Evolutionary conservation across 768 basidiomycete genomes (phyloP).

Genomic region (Rhizopogon vinicolor): DNA sequence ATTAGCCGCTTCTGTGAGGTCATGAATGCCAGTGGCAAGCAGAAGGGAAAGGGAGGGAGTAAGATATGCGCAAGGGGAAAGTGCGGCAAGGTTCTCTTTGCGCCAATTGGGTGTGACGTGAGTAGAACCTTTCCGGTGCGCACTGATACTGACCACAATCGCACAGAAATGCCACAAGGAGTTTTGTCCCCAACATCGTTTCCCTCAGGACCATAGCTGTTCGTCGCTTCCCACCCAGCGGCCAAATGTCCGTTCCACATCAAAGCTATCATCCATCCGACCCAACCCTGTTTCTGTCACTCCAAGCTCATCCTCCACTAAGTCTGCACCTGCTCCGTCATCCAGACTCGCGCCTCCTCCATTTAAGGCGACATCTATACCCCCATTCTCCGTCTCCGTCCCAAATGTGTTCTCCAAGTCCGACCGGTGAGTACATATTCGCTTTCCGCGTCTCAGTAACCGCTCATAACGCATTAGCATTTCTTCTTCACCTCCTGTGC

Average conservation of each 20-base stretch:
- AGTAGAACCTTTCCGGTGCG: conserved; percentile 25
- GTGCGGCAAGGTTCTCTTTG: conserved; percentile 72
- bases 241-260: background rate
- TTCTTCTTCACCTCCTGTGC: conserved; percentile 16
- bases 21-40: conserved; percentile 48
- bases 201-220: conserved; percentile 70
- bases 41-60: conserved; percentile 45
- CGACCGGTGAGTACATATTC: conserved; percentile 57
- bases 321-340: background rate
- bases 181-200: conserved; percentile 78
- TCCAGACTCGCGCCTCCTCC: background rate
- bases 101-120: conserved; percentile 72
- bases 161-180: conserved; percentile 62
- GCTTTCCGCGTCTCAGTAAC: conserved; percentile 32
- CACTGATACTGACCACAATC: background rate
- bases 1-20: conserved; percentile 62
- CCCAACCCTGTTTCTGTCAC: conserved; percentile 7
- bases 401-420: conserved; percentile 38
- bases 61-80: conserved; percentile 49
- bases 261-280: background rate
- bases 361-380: background rate
- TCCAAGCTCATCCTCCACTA: conserved; percentile 10
- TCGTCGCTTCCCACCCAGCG: conserved; percentile 13
- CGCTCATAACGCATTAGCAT: conserved; percentile 66
- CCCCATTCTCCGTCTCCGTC: conserved; percentile 17